Base-by-base conservation (phyloP, 1,284 basidiomycete species). In the Puccinia hordei region DNA sequence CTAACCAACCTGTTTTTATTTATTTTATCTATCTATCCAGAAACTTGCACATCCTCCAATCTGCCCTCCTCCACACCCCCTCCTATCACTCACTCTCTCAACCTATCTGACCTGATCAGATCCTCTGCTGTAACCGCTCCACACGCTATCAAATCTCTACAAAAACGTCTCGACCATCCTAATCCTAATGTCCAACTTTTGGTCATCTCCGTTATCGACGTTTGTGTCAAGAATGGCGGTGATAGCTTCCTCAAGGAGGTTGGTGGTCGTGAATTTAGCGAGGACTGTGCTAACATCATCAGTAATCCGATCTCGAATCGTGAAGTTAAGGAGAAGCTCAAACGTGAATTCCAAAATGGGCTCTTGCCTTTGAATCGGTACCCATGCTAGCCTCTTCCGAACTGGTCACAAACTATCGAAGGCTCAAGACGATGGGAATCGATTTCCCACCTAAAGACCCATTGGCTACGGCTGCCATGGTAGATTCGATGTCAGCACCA, bases 151-250 rank as follows among this genome's bases (percentile, higher is more conserved):
- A 91, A 92, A 82, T 90, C 92, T 51, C 88, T 99, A 84, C 95
- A 95, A 86, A 89, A 91, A 49, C 89, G 96, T 57, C 87, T 99
- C 69, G 91, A 91, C 83, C 93, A 98, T 87, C 92, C 93, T 89
- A 99, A 99, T 86, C 95, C 95, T 1, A 97, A 98, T 83, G 95
- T 98, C 13, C 94, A 95, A 86, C 88, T 97, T 66, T 88, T 96
- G 80, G 90, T 93, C 19, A 89, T 98, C 30, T 89, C 90, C 12
- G 94, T 96, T 72, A 91, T 93, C 73, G 97, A 99, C 87, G 89
- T 92, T 15, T 97, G 94, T 84, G 90, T 99, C 86, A 99, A 99
- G 91, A 99, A 99, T 84, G 94, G 94, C 13, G 97, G 97, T 0
- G 94, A 98, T 83, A 90, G 91, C 78, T 99, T 99, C 84, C 87